These are phyloP conservation scores for Lasiodiplodia citricola DNA, from an alignment of 2,329 filamentous ascomycete genomes.

Conservation along the genomic window DNA sequence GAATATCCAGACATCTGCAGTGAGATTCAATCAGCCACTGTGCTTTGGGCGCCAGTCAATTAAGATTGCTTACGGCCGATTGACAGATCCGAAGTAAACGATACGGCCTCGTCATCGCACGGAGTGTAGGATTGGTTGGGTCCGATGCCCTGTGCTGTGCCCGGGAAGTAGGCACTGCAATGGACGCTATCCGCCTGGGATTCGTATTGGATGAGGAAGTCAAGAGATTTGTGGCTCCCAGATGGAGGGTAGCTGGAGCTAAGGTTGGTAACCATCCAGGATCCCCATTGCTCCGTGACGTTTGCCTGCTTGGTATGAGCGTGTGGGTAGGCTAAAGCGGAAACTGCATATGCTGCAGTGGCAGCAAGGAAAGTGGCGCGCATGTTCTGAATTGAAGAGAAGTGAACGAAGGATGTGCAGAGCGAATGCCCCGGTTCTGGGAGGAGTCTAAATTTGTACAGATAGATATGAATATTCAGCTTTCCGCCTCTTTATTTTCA, in stretches of 20 bases:
- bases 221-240: background rate
- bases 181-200: background rate
- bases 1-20: background rate
- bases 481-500: no score
- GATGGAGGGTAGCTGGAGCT: constrained; percentile 12
- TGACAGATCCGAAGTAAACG: constrained; percentile 1
- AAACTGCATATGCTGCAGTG: background rate
- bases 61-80: background rate
- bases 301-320: background rate
- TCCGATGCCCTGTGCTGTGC: background rate
- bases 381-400: background rate
- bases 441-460: no score
- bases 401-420: background rate
- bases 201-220: background rate
- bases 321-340: background rate
- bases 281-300: background rate
- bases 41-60: background rate
- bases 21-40: background rate
- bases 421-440: background rate
- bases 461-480: background rate
- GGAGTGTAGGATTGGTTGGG: constrained; percentile 1
- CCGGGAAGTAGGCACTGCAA: constrained; percentile 6
- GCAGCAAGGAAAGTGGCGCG: background rate
- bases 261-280: background rate
- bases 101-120: constrained; percentile 6